Percentiles rank a stretch among this genome's conserved stretches.
Conservation (phyloP, 352 stramenopile species). For the Globisporangium polare region DNA sequence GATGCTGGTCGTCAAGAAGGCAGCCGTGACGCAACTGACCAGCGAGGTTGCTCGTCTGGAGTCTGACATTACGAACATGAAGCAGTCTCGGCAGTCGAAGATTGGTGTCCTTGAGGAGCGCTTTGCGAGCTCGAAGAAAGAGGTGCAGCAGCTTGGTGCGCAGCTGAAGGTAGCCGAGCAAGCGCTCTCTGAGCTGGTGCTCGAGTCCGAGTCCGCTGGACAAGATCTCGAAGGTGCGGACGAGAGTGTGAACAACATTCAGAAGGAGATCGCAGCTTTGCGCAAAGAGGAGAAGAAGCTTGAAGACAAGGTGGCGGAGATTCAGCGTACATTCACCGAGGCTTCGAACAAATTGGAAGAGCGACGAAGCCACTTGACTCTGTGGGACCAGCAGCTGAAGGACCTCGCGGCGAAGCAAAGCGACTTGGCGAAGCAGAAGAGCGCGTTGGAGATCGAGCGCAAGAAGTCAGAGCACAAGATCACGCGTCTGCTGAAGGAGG, state of each 20-base stretch:
- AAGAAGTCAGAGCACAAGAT: conserved; percentile 96
- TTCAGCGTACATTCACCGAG: conserved; percentile 59
- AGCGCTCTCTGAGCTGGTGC: conserved; percentile 61
- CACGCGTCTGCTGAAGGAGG: conserved; percentile 90
- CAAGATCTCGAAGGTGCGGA: conserved; percentile 61
- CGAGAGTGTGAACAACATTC: conserved; percentile 42
- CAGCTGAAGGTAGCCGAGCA: conserved; percentile 65
- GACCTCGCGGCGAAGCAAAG: conserved; percentile 81
- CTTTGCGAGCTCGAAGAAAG: conserved; percentile 73
- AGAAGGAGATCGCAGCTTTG: conserved; percentile 55
- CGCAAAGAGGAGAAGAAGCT: conserved; percentile 74
- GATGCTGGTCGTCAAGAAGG: conserved; percentile 53
- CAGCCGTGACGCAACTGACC: conserved; percentile 72
- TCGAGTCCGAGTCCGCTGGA: conserved; percentile 71
- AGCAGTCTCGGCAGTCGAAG: conserved; percentile 74
- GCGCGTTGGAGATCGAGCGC: conserved; percentile 88
- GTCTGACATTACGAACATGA: conserved; percentile 78
- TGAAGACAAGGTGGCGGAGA: conserved; percentile 55
- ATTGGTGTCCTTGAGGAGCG: conserved; percentile 77
- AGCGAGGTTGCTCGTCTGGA: conserved; percentile 71
- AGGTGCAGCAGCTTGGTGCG: conserved; percentile 54
- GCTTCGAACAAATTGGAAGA: conserved; percentile 66
- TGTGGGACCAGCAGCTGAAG: conserved; percentile 91
- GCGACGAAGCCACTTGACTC: conserved; percentile 58
- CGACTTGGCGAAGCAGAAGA: conserved; percentile 81